Base-by-base conservation (phyloP, 2,329 filamentous ascomycete genomes). In the Escovopsis sp. region DNA sequence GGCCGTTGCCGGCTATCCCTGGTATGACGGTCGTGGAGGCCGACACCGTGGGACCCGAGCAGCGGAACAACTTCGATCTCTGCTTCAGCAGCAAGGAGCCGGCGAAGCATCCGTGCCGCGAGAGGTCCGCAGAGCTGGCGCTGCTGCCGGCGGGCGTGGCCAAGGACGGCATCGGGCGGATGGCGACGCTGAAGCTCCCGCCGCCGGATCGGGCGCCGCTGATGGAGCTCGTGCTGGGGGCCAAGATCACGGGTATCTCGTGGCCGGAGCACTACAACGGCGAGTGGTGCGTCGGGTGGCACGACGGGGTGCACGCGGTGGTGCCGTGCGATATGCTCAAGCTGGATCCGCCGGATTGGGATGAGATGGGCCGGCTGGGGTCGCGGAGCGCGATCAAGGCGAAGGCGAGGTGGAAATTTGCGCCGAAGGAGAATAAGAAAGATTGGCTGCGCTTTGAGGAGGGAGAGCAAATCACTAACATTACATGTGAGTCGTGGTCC, bases 381-480 rank as follows among this genome's bases (percentile, higher is more conserved):
- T 19, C 17, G 10, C 57, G 58, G 25, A 69, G 62, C 36, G 60
- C 58, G 10, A 55, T 70, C 28, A 60, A 59, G 33, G 70, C 65
- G 9, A 58, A 62, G 28, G 57, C 67, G 11, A 58, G 59, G 38
- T 74, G 69, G 69, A 70, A 62, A 49, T 73, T 69, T 53, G 55
- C 57, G 33, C 58, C 61, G 26, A 65, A 62, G 42, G 53, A 57
- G 16, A 58, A 60, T 34, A 57, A 61, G 16, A 58, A 58, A 19
- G 50, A 61, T 10, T 74, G 70, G 70, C 54, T 74, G n/a, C 63
- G 57, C 42, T 71, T 82, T 47, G 74, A 77, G 21, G 78, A 76
- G 48, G 72, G 72, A 15, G 77, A 82, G 42, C 61, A 66, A 3
- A 77, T 80, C 13, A 73, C 65, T 43, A 83, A 77, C 54, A 83